Evolutionary conservation across 495 filamentous ascomycete genomes (phyloP).

Genomic region (Extremus antarcticus): DNA sequence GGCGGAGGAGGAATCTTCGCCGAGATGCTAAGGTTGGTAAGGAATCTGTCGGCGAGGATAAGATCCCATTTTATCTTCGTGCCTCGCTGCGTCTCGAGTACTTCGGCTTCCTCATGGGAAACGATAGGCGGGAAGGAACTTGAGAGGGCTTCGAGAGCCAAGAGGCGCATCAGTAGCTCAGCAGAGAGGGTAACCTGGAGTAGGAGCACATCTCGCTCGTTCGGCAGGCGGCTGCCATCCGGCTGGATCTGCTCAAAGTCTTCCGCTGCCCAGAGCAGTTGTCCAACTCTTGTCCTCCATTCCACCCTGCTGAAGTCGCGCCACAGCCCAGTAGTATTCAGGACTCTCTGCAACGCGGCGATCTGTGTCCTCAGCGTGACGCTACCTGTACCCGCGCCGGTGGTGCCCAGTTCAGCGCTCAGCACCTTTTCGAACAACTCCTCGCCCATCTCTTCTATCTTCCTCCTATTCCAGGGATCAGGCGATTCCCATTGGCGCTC

Average conservation of each 20-base stretch:
- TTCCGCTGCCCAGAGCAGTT: slow-evolving; percentile 60
- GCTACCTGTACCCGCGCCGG: slow-evolving; percentile 24
- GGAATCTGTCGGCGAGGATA: slow-evolving; percentile 59
- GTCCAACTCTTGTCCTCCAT: slow-evolving; percentile 70
- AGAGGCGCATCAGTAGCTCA: slow-evolving; percentile 65
- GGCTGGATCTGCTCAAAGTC: slow-evolving; percentile 41
- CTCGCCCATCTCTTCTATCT: slow-evolving; percentile 35
- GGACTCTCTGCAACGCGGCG: slow-evolving; percentile 36
- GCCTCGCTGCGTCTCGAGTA: slow-evolving; percentile 54
- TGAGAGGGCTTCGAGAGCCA: slow-evolving; percentile 32
- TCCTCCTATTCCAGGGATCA: slow-evolving; percentile 37
- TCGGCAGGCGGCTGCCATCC: slow-evolving; percentile 25
- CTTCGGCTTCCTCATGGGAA: slow-evolving; percentile 44
- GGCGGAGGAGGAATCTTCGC: neutral
- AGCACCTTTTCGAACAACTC: slow-evolving; percentile 39
- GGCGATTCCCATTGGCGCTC: slow-evolving; percentile 22
- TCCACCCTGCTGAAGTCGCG: slow-evolving; percentile 68
- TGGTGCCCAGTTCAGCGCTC: slow-evolving; percentile 25
- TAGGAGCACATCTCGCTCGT: slow-evolving; percentile 63
- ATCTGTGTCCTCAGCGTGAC: slow-evolving; percentile 42
- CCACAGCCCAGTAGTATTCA: slow-evolving; percentile 49
- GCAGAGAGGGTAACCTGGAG: slow-evolving; percentile 68
- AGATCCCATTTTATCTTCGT: slow-evolving; percentile 71
- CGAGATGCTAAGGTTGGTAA: slow-evolving; percentile 51
- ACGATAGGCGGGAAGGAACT: neutral